A percentile compares a stretch with the other conserved stretches of the same genome.
These are phyloP conservation scores for Diaporthe humulicola DNA, from an alignment of 2,329 filamentous ascomycete genomes.

Conservation along the genomic window DNA sequence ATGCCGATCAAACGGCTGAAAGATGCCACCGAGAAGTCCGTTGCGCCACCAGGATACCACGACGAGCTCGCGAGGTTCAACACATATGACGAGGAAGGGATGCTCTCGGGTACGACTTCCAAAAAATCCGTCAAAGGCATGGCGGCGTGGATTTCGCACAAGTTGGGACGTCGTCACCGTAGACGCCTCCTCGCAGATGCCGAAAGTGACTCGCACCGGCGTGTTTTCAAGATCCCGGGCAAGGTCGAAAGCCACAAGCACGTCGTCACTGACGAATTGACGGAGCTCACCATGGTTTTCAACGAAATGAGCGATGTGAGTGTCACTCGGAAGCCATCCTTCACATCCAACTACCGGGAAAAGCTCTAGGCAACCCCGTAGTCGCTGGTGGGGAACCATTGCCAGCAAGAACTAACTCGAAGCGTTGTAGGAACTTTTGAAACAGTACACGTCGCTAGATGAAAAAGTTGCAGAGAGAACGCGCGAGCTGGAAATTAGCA, in stretches of 20 bases:
- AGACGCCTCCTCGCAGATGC: constrained; percentile 47
- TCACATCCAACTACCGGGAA: no score
- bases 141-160: constrained; percentile 53
- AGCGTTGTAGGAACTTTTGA: constrained; percentile 73
- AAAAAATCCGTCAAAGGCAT: constrained; percentile 60
- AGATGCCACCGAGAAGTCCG: constrained; percentile 79
- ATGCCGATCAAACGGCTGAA: constrained; percentile 83
- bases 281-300: constrained; percentile 86
- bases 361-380: background rate
- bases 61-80: constrained; percentile 58
- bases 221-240: constrained; percentile 84
- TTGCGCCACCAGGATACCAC: constrained; percentile 74
- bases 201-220: constrained; percentile 54
- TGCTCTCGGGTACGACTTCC: constrained; percentile 56
- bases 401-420: background rate
- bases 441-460: constrained; percentile 88
- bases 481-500: constrained; percentile 86
- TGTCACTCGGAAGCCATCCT: background rate
- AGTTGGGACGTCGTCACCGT: constrained; percentile 49
- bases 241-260: constrained; percentile 84
- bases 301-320: constrained; percentile 88
- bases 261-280: constrained; percentile 84
- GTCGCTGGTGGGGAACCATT: background rate
- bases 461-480: constrained; percentile 88
- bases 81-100: constrained; percentile 61